Percentiles rank a stretch among this genome's conserved stretches.
Conservation (phyloP, 129 eudicot genomes). For the sunflower (Helianthus annuus) region HanXRQr2.0-SUNRISE NC_035435.2:43434412-43434911, state of each 20-base stretch:
- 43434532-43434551: not conserved
- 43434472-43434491: not conserved
- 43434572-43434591: not conserved
- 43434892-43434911: constrained; percentile 28
- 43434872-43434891: constrained; percentile 90
- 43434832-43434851: constrained; percentile 96
- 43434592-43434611: not conserved
- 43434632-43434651: constrained; percentile 84
- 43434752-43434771: not conserved
- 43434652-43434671: constrained; percentile 76
- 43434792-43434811: not conserved
- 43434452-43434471: not conserved
- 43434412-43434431: not conserved
- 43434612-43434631: constrained; percentile 20
- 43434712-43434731: constrained; percentile 83
- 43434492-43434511: not conserved
- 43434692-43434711: constrained; percentile 72
- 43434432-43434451: not conserved
- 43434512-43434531: not conserved
- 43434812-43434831: constrained; percentile 91
- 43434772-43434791: constrained; percentile 8
- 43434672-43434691: constrained; percentile 80
- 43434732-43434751: not conserved
- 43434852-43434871: constrained; percentile 93
- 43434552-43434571: not conserved